Base-by-base conservation (phyloP, 768 basidiomycete species). In the Thelephora ganbajun region DNA sequence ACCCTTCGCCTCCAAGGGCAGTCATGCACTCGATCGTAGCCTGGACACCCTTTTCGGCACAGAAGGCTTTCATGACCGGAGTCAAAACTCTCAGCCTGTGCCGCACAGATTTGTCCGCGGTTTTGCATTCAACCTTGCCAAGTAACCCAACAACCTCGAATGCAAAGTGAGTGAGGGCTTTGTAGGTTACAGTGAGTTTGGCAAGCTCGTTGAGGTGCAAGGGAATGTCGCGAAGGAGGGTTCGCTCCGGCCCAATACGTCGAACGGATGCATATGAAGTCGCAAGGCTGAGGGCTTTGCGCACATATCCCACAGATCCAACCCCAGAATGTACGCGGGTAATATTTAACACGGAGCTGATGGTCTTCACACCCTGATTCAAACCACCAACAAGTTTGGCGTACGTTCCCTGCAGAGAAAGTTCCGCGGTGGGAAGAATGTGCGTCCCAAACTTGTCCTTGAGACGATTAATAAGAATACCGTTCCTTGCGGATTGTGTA, bases 371-470 rank as follows among this genome's bases (percentile, higher is more conserved):
- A 16, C 86, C 85, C 18, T 75, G 63, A 44, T 76, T 72, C 16
- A 69, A 59, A 1, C 60, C 50, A 1, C 85, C 82, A 37, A 88
- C 63, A 39, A 80, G 75, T 59, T 80, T 81, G 0, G 68, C 85
- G 45, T 75, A 69, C 0, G 81, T 62, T 33, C 67, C 68, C 47
- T 76, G 66, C 14, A 88, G 65, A 14, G 72, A 73, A 37, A 86
- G 72, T 60, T 88, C 84, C 0, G 83, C 84, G 2, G 85, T 88
- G 1, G 84, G 85, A 16, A 88, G 63, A 18, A 74, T 66, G 48
- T 79, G 74, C 0, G 86, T 88, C 2, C 86, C 84, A 30, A 86
- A 68, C 62, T 88, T 88, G 59, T 82, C 72, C 65, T 89, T 89
- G 42, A 87, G 69, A 12, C 83, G 71, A 60, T 89, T 85, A 1